These are phyloP conservation scores for Hansenula sp. DNA, from an alignment of 1,139 yeast genomes.

Conservation along the genomic window DNA sequence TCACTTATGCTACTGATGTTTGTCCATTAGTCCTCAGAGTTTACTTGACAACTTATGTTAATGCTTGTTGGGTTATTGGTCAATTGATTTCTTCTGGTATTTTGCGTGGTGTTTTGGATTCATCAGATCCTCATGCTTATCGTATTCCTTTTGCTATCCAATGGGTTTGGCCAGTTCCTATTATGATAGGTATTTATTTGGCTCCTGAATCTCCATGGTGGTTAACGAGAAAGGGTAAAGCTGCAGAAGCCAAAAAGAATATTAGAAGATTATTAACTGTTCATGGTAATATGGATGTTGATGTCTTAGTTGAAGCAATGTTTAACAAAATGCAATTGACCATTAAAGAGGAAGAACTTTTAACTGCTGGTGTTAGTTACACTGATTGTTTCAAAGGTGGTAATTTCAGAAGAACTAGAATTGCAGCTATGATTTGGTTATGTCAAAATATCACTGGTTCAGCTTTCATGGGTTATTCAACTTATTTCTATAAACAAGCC, in stretches of 20 bases:
- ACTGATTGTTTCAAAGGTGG: slow-evolving; percentile 42
- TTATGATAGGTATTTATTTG: slow-evolving; percentile 8
- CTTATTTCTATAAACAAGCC: slow-evolving; percentile 33
- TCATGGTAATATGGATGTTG: slow-evolving; percentile 6
- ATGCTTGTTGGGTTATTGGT: slow-evolving; percentile 23
- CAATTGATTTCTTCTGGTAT: slow-evolving; percentile 18
- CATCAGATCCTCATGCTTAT: slow-evolving; percentile 23
- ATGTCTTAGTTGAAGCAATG: slow-evolving; percentile 20
- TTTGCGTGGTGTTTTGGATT: slow-evolving; percentile 11
- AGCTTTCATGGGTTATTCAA: slow-evolving; percentile 41
- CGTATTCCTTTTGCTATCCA: slow-evolving; percentile 11
- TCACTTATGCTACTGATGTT: slow-evolving; percentile 23
- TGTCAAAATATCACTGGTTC: slow-evolving; percentile 49
- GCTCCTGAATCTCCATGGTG: slow-evolving; percentile 2
- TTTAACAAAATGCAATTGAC: slow-evolving; percentile 27
- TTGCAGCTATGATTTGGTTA: slow-evolving; percentile 43
- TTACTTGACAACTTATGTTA: slow-evolving; percentile 16
- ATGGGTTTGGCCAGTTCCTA: slow-evolving; percentile 3
- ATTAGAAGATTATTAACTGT: slow-evolving; percentile 11
- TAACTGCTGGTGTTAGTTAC: slow-evolving; percentile 24
- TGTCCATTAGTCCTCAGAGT: slow-evolving; percentile 26
- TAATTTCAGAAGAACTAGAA: slow-evolving; percentile 48
- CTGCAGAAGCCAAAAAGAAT: slow-evolving; percentile 7
- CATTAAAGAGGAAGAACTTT: slow-evolving; percentile 25
- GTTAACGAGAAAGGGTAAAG: neutral